Evolutionary conservation across 768 basidiomycete genomes (phyloP).

Genomic region (Daedalea quercina): DNA sequence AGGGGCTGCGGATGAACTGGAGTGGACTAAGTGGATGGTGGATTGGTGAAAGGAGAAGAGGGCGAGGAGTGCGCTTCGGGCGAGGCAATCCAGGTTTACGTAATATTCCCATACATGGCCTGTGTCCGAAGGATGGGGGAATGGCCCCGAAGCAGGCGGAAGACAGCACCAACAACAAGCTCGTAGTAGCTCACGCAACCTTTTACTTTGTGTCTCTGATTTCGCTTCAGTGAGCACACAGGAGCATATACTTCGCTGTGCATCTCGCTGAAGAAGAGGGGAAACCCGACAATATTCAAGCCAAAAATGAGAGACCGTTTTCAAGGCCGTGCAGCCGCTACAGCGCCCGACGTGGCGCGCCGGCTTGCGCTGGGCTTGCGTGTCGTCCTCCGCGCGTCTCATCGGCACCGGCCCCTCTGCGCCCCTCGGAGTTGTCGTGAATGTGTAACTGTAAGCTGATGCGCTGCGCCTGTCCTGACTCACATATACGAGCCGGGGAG

Average conservation of each 20-base stretch:
- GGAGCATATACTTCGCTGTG: too few species aligned
- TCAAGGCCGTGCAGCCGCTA: too few species aligned
- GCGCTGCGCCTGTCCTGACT: too few species aligned
- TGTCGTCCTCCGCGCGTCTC: neutral
- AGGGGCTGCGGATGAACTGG: constrained; percentile 1
- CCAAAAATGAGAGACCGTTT: too few species aligned
- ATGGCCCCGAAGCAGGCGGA: neutral
- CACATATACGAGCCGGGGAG: too few species aligned
- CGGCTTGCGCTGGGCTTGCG: neutral
- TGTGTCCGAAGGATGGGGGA: neutral
- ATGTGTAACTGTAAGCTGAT: too few species aligned
- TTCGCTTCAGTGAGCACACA: neutral
- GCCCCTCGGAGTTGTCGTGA: too few species aligned
- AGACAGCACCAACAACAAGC: too few species aligned
- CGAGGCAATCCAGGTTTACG: neutral
- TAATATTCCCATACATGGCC: neutral
- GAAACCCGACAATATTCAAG: too few species aligned
- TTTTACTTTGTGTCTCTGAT: neutral
- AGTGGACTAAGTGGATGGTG: constrained; percentile 8
- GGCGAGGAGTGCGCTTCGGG: neutral
- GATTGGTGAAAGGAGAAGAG: constrained; percentile 3
- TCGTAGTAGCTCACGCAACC: too few species aligned
- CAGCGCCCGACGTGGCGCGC: neutral
- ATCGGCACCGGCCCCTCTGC: neutral
- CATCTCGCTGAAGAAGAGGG: too few species aligned